Evolutionary conservation across 192 early-diverging fungal species (phyloP), one percentile per base, ranked within the genome.

Genomic region (Dissophora ornata): DNA sequence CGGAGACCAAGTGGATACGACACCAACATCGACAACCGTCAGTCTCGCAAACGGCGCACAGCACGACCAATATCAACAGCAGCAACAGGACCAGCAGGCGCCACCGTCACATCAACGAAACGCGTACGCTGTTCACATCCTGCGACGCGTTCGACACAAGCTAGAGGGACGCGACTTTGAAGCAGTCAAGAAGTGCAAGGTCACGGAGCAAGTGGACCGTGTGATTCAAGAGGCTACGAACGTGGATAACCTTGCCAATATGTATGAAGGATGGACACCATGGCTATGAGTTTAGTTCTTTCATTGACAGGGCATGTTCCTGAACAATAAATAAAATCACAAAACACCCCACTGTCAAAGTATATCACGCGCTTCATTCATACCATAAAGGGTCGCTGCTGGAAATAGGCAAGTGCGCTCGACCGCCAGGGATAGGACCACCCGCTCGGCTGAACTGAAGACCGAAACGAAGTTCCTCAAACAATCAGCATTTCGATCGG

Each of bases 211-310:
- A 59, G 90, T 91, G 5, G 85, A 87, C 3, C 71, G 67, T 26
- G 75, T 94, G 7, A 89, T 95, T 34, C 67, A 85, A 24, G 81
- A 92, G 60, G 93, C 94, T 4, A 88, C 71, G 1, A 82, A 84
- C 64, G 67, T 80, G 5, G 86, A 92, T 56, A 91, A 91, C 67
- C 75, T 95, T 10, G 82, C 88, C n/a, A 62, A 81, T 19, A 93
- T 95, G 92, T 95, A 92, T 61, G 93, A 95, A 79, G 94, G 94
- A 2, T 95, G 94, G 94, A 95, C 93, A 55, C 83, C 85, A 22
- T 95, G 94, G 94, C 87, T 95, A 25, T 95, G 85, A 73, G 5
- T 3, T n/a, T n/a, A n/a, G n/a, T n/a, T n/a, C 25, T 51, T 51
- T 29, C 18, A 47, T 16, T 21, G 36, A 38, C 36, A 38, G 36